Percentiles rank a stretch among this genome's conserved stretches.
These are phyloP conservation scores for Boletus rubroflammeus DNA, from an alignment of 768 basidiomycete species.

Conservation along the genomic window DNA sequence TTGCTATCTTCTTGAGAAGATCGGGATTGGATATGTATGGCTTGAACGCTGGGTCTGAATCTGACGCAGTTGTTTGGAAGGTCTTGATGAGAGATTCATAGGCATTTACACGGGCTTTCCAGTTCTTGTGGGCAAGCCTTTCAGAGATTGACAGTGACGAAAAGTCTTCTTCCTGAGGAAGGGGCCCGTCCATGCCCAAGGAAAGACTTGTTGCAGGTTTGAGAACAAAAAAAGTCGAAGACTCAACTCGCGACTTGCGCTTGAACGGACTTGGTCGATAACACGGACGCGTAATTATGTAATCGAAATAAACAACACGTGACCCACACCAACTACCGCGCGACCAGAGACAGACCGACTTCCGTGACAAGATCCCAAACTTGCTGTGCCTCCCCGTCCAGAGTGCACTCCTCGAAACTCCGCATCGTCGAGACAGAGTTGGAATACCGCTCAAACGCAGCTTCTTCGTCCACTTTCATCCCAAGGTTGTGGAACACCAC, in stretches of 20 bases:
- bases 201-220: constrained; percentile 5
- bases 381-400: constrained; percentile 51
- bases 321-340: constrained; percentile 22
- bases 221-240: constrained; percentile 13
- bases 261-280: constrained; percentile 6
- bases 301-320: constrained; percentile 22
- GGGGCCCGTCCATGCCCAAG: constrained; percentile 78
- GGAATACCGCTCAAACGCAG: constrained; percentile 46
- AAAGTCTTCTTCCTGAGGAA: constrained; percentile 94
- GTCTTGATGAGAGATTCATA: constrained; percentile 86
- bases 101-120: constrained; percentile 95
- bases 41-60: constrained; percentile 90
- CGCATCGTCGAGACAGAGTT: constrained; percentile 41
- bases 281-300: constrained; percentile 18
- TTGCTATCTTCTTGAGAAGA: constrained; percentile 80
- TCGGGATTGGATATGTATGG: constrained; percentile 79
- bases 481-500: constrained; percentile 71
- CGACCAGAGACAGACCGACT: constrained; percentile 55
- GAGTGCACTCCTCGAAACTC: constrained; percentile 39
- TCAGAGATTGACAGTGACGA: constrained; percentile 72
- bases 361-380: constrained; percentile 57
- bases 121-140: constrained; percentile 90
- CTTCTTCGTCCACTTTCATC: constrained; percentile 52
- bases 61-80: constrained; percentile 86
- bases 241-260: neutral